Percentiles rank a stretch among this genome's conserved stretches.
Evolutionary conservation across 2,329 filamentous ascomycete species (phyloP).

Genomic region (Hymenoscyphus fraxineus): DNA sequence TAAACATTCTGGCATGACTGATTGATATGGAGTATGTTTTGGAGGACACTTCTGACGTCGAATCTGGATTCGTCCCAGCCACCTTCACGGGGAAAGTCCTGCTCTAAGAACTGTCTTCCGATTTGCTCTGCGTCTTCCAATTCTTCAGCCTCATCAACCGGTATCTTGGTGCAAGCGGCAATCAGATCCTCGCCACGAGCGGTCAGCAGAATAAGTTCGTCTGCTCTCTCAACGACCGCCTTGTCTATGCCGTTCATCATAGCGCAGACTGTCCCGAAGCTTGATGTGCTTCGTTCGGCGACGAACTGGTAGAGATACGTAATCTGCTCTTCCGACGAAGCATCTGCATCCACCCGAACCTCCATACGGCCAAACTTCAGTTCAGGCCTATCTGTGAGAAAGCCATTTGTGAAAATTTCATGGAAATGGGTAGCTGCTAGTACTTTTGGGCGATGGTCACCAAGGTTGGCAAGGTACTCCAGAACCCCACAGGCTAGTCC

Average conservation of each 20-base stretch:
- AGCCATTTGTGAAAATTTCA: conserved; percentile 67
- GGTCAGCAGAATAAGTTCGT: conserved; percentile 65
- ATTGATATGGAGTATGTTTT: conserved; percentile 26
- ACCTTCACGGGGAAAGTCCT: conserved; percentile 28
- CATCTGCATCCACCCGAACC: conserved; percentile 54
- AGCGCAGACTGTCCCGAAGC: conserved; percentile 83
- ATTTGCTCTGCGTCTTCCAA: conserved; percentile 64
- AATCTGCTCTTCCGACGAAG: conserved; percentile 57
- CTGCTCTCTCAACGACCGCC: conserved; percentile 70
- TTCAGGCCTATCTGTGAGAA: conserved; percentile 47
- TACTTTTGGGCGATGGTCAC: conserved; percentile 49
- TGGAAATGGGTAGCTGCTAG: conserved; percentile 62
- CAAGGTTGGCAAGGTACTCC: conserved; percentile 50
- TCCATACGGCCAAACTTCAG: conserved; percentile 70
- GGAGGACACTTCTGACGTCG: conserved; percentile 30
- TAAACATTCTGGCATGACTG: background rate
- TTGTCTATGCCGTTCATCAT: conserved; percentile 77
- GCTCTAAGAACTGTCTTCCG: conserved; percentile 55
- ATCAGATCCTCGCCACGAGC: conserved; percentile 73
- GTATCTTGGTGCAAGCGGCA: conserved; percentile 65
- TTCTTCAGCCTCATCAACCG: conserved; percentile 57
- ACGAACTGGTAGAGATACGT: conserved; percentile 71
- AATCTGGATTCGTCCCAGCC: conserved; percentile 16
- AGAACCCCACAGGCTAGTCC: conserved; percentile 57
- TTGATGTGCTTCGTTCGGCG: conserved; percentile 68